Percentiles rank a stretch among this genome's conserved stretches.
Conservation (phyloP, 495 filamentous ascomycete species). For the Umbilicaria muhlenbergii region DNA sequence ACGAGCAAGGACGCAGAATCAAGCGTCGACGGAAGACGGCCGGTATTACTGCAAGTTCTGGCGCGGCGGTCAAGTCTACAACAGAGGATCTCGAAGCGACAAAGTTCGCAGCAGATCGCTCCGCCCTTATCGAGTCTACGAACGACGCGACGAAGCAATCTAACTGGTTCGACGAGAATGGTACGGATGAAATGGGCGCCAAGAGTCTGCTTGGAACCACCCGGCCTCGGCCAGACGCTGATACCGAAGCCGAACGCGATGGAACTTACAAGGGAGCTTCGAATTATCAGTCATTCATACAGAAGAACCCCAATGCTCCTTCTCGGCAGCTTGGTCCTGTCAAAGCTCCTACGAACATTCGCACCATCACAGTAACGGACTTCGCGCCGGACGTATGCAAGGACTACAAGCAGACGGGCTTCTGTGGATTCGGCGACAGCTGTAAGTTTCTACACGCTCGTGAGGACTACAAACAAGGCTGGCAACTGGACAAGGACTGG, state of each 20-base stretch:
- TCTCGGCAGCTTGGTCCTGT: conserved; percentile 61
- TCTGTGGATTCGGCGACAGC: conserved; percentile 59
- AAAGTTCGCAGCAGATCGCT: conserved; percentile 43
- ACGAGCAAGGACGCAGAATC: conserved; percentile 53
- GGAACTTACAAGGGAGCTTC: conserved; percentile 66
- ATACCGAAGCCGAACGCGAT: conserved; percentile 20
- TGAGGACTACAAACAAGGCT: conserved; percentile 83
- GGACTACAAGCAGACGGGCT: conserved; percentile 83
- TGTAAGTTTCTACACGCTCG: conserved; percentile 82
- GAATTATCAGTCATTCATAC: conserved; percentile 58
- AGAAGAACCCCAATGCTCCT: conserved; percentile 70
- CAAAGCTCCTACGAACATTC: conserved; percentile 78
- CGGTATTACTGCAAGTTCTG: conserved; percentile 37
- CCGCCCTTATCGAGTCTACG: conserved; percentile 36
- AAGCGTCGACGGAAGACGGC: conserved; percentile 64
- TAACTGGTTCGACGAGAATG: conserved; percentile 78
- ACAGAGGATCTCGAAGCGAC: conserved; percentile 31
- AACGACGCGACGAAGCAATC: conserved; percentile 87
- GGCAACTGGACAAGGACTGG: conserved; percentile 93
- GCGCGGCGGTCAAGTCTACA: conserved; percentile 24
- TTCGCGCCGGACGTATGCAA: conserved; percentile 93
- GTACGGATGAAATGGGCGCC: conserved; percentile 13
- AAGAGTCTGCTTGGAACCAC: conserved; percentile 53
- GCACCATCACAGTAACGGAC: conserved; percentile 80
- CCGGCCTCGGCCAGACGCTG: conserved; percentile 16